Conservation (phyloP, 2,329 filamentous ascomycete genomes). For the Alternaria sp. region DNA sequence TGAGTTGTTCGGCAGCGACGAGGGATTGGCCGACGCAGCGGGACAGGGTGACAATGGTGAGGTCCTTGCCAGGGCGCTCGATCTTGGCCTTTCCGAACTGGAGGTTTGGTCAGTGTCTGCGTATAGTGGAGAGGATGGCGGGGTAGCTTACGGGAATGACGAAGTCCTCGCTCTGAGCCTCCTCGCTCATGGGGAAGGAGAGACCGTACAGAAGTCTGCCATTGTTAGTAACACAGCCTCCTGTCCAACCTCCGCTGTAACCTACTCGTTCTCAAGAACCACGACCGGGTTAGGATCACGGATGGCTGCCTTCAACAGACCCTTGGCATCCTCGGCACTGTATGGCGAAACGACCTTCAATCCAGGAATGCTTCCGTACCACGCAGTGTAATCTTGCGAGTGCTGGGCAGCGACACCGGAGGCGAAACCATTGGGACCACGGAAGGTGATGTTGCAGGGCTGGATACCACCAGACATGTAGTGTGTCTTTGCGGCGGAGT, state of each 20-base stretch:
- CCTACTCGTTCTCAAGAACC: conserved; percentile 64
- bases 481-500: conserved; percentile 97
- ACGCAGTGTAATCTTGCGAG: conserved; percentile 97
- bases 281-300: conserved; percentile 97
- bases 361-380: conserved; percentile 98
- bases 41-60: conserved; percentile 94
- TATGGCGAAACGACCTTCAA: conserved; percentile 96
- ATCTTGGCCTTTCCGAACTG: conserved; percentile 98
- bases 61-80: conserved; percentile 92
- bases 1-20: conserved; percentile 85
- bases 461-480: conserved; percentile 99
- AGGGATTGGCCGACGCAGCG: conserved; percentile 94
- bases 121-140: neutral
- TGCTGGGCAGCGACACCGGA: conserved; percentile 95
- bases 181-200: conserved; percentile 95
- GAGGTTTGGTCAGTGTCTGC: conserved; percentile 21
- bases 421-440: conserved; percentile 97
- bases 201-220: conserved; percentile 84
- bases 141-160: conserved; percentile 72
- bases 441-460: conserved; percentile 99
- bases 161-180: conserved; percentile 94
- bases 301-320: conserved; percentile 95
- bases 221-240: conserved; percentile 20
- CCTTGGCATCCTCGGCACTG: conserved; percentile 98
- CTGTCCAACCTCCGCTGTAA: neutral